Evolutionary conservation across 2,329 filamentous ascomycete species (phyloP), one percentile per base, ranked within the genome.

Genomic region (Drechmeria coniospora): DNA sequence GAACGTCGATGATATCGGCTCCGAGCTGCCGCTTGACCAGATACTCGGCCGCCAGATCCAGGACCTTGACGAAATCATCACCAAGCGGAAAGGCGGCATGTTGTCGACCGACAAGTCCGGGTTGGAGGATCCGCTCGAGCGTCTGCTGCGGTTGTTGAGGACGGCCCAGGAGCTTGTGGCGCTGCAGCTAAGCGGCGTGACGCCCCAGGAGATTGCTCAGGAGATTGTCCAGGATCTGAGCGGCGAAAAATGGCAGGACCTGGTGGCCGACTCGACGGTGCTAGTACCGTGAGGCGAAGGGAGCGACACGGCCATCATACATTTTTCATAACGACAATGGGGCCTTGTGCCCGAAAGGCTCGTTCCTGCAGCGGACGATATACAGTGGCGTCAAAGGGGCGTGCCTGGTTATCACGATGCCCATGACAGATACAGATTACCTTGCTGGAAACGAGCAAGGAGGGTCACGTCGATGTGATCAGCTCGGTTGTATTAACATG

Each of bases 1-100:
- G 63, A 54, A 65, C 27, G 41, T 54, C 4, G 38, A 38, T 2
- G 38, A 44, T 1, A 51, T 56, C 14, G 44, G 51, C 5, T 34
- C 41, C 14, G 52, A 60, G 33, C 43, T 64, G 9, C 40, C 35
- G 14, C 41, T 57, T 13, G 33, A 36, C 15, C 30, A 41, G 27
- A 37, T 43, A 19, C 29, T 49, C n/a, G 36, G 36, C 23, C 32
- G 35, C 23, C 46, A 52, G 31, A 41, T 50, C n/a, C 32, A 37
- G 6, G 45, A 52, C 22, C 32, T 54, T 2, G 35, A 34, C 1
- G 30, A 46, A 3, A 35, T 54, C 10, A 43, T 53, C 11, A 29
- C 33, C 16, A 44, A 43, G 16, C 47, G 51, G 8, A 42, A 39
- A 27, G 34, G 41, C 11, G 46, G 43, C 4, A 34, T 43, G 3